Conservation (phyloP, 257 asterid genomes). For the Solanum pennellii region DNA sequence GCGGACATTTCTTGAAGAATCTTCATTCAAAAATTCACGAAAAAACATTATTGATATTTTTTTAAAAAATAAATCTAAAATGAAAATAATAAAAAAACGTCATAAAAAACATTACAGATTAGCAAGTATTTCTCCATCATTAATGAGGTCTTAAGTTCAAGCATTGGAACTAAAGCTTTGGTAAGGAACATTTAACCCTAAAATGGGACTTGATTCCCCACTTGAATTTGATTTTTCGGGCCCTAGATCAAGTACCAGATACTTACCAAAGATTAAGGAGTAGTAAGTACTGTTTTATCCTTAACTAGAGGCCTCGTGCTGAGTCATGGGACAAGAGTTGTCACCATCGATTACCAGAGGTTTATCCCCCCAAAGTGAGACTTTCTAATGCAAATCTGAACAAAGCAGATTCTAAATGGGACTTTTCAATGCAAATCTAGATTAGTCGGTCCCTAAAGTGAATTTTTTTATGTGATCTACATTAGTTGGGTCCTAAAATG, state of each 20-base stretch:
- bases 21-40: neutral
- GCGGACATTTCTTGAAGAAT: neutral
- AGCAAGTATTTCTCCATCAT: neutral
- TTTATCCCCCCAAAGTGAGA: neutral
- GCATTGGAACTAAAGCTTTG: neutral
- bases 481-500: no score
- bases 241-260: neutral
- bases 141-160: neutral
- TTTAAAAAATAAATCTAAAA: no score
- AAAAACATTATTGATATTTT: no score
- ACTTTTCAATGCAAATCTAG: neutral
- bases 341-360: neutral
- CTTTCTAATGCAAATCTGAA: neutral
- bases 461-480: no score
- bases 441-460: no score
- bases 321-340: neutral
- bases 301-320: neutral
- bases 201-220: neutral
- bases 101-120: neutral
- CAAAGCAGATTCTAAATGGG: no score
- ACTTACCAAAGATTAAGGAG: neutral
- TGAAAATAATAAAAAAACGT: no score
- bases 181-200: neutral
- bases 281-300: neutral
- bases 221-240: neutral